Percentiles rank a stretch among this genome's conserved stretches.
Evolutionary conservation across 202 grass and related monocot species (phyloP).

Genomic region (Schoenoplectus triqueter): DNA sequence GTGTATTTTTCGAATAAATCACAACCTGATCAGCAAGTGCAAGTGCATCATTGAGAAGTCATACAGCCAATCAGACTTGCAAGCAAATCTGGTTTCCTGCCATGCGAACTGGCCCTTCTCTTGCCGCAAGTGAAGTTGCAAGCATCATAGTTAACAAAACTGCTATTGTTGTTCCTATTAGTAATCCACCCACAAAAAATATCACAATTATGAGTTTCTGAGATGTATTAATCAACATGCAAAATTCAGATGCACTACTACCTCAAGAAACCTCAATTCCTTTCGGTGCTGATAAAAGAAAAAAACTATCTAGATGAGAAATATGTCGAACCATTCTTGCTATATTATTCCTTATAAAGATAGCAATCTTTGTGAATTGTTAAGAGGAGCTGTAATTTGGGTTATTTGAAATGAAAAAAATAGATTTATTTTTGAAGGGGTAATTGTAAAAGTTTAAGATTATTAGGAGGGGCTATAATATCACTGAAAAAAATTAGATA

Average conservation of each 20-base stretch:
- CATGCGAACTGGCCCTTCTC: constrained; percentile 86
- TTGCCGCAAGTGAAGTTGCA: constrained; percentile 72
- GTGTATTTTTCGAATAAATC: background rate
- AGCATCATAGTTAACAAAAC: constrained; percentile 67
- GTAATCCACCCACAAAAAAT: constrained; percentile 60
- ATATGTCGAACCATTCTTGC: background rate
- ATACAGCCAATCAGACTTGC: constrained; percentile 87
- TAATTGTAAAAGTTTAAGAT: too few relatives aligned
- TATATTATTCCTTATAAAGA: background rate
- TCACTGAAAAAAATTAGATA: too few relatives aligned
- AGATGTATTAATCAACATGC: background rate
- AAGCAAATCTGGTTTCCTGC: constrained; percentile 80
- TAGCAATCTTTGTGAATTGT: too few relatives aligned
- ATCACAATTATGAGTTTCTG: background rate
- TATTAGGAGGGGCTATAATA: too few relatives aligned
- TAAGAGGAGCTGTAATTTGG: too few relatives aligned
- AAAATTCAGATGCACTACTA: background rate
- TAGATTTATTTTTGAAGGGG: too few relatives aligned
- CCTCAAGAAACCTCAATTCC: background rate
- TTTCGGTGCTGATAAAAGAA: background rate
- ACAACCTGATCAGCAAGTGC: constrained; percentile 83
- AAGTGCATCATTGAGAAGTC: constrained; percentile 82
- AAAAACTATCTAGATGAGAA: too few relatives aligned
- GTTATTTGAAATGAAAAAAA: too few relatives aligned
- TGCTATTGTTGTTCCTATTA: constrained; percentile 78